Conservation (phyloP, 371 early-diverging fungal species). For the Batkoa obscura region DNA sequence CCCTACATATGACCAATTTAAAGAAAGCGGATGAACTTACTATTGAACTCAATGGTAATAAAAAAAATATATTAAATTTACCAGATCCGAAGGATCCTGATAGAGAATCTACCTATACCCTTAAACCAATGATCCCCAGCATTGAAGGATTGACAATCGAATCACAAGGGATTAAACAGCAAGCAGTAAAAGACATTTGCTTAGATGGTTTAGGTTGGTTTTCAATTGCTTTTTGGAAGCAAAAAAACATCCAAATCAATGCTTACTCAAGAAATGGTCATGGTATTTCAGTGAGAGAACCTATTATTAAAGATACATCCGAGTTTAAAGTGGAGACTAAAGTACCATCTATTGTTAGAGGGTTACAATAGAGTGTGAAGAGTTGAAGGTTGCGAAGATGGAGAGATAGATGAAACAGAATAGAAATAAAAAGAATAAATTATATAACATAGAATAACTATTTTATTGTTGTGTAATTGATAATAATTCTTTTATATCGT, state of each 20-base stretch:
- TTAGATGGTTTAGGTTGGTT: background rate
- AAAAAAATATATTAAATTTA: background rate
- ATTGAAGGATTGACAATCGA: background rate
- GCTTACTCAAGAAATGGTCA: background rate
- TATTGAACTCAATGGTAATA: background rate
- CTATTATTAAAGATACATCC: background rate
- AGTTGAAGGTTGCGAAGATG: no score
- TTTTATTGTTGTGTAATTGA: no score
- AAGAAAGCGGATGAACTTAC: conserved; percentile 10
- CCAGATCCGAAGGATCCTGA: conserved; percentile 4
- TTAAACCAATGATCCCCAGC: background rate
- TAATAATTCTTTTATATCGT: no score
- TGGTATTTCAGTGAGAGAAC: background rate
- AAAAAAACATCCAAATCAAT: background rate
- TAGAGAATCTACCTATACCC: background rate
- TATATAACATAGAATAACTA: no score
- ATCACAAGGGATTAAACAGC: background rate
- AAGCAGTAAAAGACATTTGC: background rate
- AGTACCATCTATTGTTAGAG: no score
- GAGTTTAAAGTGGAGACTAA: no score
- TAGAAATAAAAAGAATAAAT: no score
- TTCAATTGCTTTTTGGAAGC: background rate
- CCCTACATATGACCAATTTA: conserved; percentile 34
- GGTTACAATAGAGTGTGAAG: no score
- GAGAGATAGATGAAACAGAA: no score